Evolutionary conservation across 495 filamentous ascomycete genomes (phyloP), one percentile per base, ranked within the genome.

Genomic region (Aspergillus leporis): DNA sequence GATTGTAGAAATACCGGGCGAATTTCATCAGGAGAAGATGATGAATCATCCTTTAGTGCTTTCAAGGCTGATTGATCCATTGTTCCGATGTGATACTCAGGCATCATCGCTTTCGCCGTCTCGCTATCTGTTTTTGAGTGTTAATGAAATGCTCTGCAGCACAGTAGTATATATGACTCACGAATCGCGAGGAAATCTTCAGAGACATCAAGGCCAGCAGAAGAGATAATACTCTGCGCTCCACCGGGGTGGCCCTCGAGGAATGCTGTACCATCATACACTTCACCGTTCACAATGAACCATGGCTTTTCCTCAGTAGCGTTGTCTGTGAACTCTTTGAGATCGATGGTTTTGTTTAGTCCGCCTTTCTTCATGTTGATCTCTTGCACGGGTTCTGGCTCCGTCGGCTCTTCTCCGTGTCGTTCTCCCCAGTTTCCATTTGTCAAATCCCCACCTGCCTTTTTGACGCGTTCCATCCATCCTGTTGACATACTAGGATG

Each of bases 401-500:
- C 73, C 18, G 69, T 53, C 5, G 76, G 81, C 19, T 83, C 81
- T 61, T 86, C 82, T n/a, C 85, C 86, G 22, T 83, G 55, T 55
- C 78, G 85, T 66, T 97, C 91, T 10, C 93, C 93, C 93, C 93
- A 97, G 65, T 87, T 88, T 0, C 90, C 88, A 69, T 96, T 95
- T 12, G 78, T 75, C 21, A 97, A 66, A 69, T 97, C 84, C 1
- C 93, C 91, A 0, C 93, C 93, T 9, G 82, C 85, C 55, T 90
- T 91, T 72, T 96, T 97, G n/a, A 94, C 89, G 30, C 85, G 78
- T 69, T 97, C 92, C 93, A 98, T 98, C 93, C 93, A 98, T 0
- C 93, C 93, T 10, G 92, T 92, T 1, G 89, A 81, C 55, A 86
- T 85, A 0, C 86, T 87, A 13, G 93, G 92, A 63, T 92, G 89